Conservation (phyloP, 305 asterid species). For the Fraxinus platypoda region DNA sequence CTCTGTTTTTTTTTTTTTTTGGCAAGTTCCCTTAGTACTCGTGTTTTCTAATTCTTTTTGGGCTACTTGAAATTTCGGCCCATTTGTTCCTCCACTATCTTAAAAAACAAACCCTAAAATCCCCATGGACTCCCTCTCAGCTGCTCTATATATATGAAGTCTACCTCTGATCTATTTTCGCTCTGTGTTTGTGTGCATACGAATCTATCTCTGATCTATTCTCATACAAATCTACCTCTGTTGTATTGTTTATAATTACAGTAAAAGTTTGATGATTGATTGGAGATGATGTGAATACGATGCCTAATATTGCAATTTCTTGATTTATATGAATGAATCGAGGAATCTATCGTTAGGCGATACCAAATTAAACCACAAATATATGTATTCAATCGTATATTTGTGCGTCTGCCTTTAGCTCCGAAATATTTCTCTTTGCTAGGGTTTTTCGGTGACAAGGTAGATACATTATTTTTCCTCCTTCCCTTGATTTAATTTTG, state of each 20-base stretch:
- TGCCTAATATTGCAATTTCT: background rate
- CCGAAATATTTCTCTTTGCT: background rate
- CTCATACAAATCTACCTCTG: background rate
- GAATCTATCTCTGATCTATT: background rate
- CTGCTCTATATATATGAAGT: background rate
- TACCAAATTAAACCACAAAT: background rate
- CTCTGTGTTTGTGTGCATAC: background rate
- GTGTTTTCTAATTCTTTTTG: background rate
- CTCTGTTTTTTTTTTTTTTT: too few species aligned
- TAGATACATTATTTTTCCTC: background rate
- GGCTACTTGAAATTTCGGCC: background rate
- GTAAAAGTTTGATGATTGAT: background rate
- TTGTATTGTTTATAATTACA: background rate
- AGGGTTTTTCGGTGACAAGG: slow-evolving; percentile 5
- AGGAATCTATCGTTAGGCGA: slow-evolving; percentile 2
- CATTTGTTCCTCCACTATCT: background rate
- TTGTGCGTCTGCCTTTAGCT: background rate
- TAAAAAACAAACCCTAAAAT: background rate
- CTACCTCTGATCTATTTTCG: background rate
- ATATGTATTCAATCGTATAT: background rate
- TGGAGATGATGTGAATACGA: background rate
- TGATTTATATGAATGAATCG: background rate
- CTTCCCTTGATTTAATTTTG: background rate
- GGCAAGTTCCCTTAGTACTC: background rate
- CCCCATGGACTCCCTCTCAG: background rate